These are phyloP conservation scores for Apiotrichum brassicae DNA, from an alignment of 1,284 basidiomycete species.

Conservation along the genomic window DNA sequence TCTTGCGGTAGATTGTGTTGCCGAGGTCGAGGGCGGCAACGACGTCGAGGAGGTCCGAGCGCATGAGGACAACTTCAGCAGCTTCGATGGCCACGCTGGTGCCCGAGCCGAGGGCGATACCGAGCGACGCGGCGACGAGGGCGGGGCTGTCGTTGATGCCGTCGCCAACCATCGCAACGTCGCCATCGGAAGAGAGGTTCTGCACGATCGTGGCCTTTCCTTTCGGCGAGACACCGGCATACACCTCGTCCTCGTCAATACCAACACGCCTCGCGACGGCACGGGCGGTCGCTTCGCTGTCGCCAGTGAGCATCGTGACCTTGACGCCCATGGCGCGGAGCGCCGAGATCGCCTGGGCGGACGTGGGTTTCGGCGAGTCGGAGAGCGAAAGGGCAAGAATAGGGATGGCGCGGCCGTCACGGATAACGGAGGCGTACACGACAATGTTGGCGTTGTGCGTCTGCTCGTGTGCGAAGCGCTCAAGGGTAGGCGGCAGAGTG, in stretches of 20 bases:
- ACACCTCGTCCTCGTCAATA: constrained; percentile 70
- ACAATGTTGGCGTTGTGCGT: constrained; percentile 69
- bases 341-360: constrained; percentile 69
- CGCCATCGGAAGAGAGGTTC: constrained; percentile 59
- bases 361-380: constrained; percentile 76
- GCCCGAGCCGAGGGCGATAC: constrained; percentile 91
- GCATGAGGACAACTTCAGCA: constrained; percentile 96
- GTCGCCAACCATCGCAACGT: constrained; percentile 95
- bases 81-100: constrained; percentile 97
- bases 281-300: constrained; percentile 70
- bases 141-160: constrained; percentile 99
- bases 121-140: constrained; percentile 87
- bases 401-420: constrained; percentile 48
- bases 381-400: constrained; percentile 69
- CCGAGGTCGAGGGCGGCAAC: constrained; percentile 92
- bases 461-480: constrained; percentile 62
- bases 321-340: constrained; percentile 79
- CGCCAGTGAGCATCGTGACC: constrained; percentile 87
- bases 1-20: constrained; percentile 79
- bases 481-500: constrained; percentile 54
- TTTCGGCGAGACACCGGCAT: constrained; percentile 83
- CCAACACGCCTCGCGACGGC: constrained; percentile 83
- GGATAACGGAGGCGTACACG: constrained; percentile 66
- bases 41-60: constrained; percentile 90
- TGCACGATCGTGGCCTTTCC: constrained; percentile 78